Evolutionary conservation across 2,329 filamentous ascomycete species (phyloP), one percentile per base, ranked within the genome.

Genomic region (Aspergillus texensis): DNA sequence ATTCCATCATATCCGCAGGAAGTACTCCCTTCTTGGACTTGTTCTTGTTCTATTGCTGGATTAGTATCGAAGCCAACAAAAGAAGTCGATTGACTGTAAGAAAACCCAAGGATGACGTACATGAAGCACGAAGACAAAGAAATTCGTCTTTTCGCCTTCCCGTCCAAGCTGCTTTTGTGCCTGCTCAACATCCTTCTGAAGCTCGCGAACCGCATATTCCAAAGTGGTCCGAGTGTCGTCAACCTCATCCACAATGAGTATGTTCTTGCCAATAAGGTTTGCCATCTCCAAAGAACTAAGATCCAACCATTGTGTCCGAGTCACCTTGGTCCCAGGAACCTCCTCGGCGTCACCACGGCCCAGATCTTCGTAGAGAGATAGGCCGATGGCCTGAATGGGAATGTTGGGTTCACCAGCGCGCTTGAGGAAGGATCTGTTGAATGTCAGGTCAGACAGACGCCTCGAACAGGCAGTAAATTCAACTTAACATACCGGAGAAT

Each of bases 291-390:
- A 86, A 55, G 90, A 90, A 68, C 86, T 91, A 65, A 99, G 84
- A 79, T 99, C 95, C 62, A 99, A 89, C 95, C 95, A 99, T 86
- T 99, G 95, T 45, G 95, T 98, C 72, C 95, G 91, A 48, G 93
- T 98, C 72, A 99, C 95, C 83, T 96, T 95, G 69, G 92, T 97
- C 70, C 94, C 94, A 50, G 91, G 90, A 67, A 85, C 82, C 82
- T 99, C 95, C 74, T 92, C 84, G 62, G 84, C 81, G 58, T 82
- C 82, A 63, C 86, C 85, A 67, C 85, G 84, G 64, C 83, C 83
- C 55, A 98, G 90, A 67, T 89, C 86, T 83, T 99, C 95, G 85
- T 99, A 99, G 61, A 99, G 89, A 26, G 94, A 98, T 68, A 99
- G 90, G 56, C 95, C 95, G 79, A 99, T 99, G 68, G 95, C 95